Percentiles rank a stretch among this genome's conserved stretches.
phyloP scores from a whole-genome alignment of 345 rosid genomes.

The Eucalyptus erythrocorys region DNA sequence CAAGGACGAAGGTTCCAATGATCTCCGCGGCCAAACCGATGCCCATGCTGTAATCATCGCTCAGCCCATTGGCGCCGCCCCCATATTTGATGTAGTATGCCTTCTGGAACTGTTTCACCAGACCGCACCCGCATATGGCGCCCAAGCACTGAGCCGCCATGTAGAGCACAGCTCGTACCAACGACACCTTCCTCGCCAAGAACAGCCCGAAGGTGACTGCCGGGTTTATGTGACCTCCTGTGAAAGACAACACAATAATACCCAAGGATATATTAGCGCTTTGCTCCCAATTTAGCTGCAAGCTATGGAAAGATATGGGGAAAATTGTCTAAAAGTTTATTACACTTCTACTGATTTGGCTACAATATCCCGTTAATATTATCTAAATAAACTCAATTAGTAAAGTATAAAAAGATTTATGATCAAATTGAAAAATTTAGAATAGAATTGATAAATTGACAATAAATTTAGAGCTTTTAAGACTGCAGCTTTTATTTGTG shows the following conservation, averaged over 20 bases:
- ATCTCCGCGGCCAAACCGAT: conserved; percentile 35
- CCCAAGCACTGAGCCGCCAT: conserved; percentile 39
- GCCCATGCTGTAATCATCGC: conserved; percentile 19
- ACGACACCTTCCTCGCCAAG: conserved; percentile 31
- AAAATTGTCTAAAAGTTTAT: no score
- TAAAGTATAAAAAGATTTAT: fast-evolving
- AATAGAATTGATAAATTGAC: no score
- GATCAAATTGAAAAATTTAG: fast-evolving
- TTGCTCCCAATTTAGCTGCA: not conserved
- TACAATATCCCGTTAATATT: no score
- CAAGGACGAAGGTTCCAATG: conserved; percentile 36
- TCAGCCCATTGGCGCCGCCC: conserved; percentile 27
- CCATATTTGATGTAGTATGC: conserved; percentile 13
- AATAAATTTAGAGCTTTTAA: fast-evolving
- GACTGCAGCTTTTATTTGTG: not conserved
- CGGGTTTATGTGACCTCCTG: conserved; percentile 36
- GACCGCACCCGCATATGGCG: conserved; percentile 35
- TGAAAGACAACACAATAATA: not conserved
- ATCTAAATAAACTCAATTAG: no score
- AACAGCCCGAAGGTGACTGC: conserved; percentile 33
- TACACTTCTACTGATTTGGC: no score
- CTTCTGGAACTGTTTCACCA: conserved; percentile 32
- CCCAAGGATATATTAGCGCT: not conserved
- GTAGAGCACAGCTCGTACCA: conserved; percentile 23
- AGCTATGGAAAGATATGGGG: not conserved